A percentile compares a stretch with the other conserved stretches of the same genome.
Evolutionary conservation across 768 basidiomycete genomes (phyloP).

Genomic region (Serendipita sp.): DNA sequence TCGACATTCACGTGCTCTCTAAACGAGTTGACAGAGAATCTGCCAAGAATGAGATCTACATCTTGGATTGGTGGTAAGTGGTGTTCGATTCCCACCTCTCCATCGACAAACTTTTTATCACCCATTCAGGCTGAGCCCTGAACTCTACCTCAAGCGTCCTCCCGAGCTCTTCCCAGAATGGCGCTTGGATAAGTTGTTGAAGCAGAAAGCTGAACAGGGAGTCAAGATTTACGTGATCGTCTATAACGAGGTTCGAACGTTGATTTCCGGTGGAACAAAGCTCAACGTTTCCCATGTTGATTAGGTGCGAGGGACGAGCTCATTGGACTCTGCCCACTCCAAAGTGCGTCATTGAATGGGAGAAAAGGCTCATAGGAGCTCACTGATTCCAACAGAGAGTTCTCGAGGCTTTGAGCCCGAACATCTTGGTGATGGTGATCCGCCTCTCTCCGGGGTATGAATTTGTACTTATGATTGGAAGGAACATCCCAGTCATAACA

Average conservation of each 20-base stretch:
- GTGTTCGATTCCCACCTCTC: constrained; percentile 13
- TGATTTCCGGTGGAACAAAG: neutral
- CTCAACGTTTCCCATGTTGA: neutral
- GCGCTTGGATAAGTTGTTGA: constrained; percentile 27
- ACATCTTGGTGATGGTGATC: constrained; percentile 23
- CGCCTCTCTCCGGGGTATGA: neutral
- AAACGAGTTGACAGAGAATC: constrained; percentile 10
- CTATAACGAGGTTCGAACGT: constrained; percentile 23
- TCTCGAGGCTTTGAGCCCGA: constrained; percentile 29
- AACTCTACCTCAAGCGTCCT: constrained; percentile 31
- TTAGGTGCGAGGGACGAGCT: neutral
- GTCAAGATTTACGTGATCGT: constrained; percentile 29
- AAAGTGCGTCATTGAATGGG: neutral
- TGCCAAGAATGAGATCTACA: constrained; percentile 25
- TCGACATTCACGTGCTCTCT: neutral
- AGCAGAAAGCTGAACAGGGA: constrained; percentile 28
- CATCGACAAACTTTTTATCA: neutral
- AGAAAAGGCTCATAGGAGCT: neutral
- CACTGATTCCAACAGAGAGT: constrained; percentile 18
- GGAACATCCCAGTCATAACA: constrained; percentile 17
- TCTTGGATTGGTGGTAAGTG: constrained; percentile 24
- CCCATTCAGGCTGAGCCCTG: constrained; percentile 20
- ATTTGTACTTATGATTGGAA: neutral
- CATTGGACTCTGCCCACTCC: neutral
- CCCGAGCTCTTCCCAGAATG: constrained; percentile 27